Percentiles rank a stretch among this genome's conserved stretches.
phyloP scores from a whole-genome alignment of 176 grass and related monocot genomes.

The Elaeis guineensis region DNA sequence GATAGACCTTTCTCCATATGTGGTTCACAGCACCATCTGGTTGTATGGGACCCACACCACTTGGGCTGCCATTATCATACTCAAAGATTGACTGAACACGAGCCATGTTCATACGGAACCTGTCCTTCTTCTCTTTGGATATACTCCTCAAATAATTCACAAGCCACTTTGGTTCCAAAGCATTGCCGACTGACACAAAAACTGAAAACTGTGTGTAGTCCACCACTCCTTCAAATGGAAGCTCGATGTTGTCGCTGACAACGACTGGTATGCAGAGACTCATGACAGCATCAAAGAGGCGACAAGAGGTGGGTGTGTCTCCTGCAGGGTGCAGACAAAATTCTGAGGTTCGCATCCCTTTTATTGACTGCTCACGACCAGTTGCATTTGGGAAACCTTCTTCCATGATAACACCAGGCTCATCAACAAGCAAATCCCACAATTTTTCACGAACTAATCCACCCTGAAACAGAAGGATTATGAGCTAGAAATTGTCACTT shows the following conservation, averaged over 20 bases:
- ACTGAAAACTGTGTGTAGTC: constrained; percentile 67
- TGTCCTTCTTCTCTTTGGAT: constrained; percentile 39
- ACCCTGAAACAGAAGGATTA: constrained; percentile 40
- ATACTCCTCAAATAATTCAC: constrained; percentile 48
- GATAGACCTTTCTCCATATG: constrained; percentile 74
- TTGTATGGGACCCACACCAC: constrained; percentile 11
- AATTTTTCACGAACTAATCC: constrained; percentile 85
- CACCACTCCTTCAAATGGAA: constrained; percentile 79
- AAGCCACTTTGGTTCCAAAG: constrained; percentile 51
- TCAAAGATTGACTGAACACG: constrained; percentile 50
- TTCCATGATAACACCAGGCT: constrained; percentile 68
- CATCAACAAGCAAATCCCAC: constrained; percentile 68
- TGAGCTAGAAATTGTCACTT: no score
- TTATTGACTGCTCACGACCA: constrained; percentile 73
- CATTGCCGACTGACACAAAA: constrained; percentile 48
- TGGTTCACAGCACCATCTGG: constrained; percentile 54
- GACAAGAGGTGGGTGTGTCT: constrained; percentile 82
- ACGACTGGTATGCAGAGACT: constrained; percentile 88
- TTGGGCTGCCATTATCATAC: constrained; percentile 34
- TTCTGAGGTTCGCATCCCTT: constrained; percentile 61
- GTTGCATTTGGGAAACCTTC: constrained; percentile 90
- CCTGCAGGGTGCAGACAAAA: constrained; percentile 88
- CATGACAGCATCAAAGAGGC: constrained; percentile 68
- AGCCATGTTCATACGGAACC: constrained; percentile 51
- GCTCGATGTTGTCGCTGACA: constrained; percentile 65